Evolutionary conservation across 495 filamentous ascomycete species (phyloP).

Genomic region (Penicillium mononematosum): DNA sequence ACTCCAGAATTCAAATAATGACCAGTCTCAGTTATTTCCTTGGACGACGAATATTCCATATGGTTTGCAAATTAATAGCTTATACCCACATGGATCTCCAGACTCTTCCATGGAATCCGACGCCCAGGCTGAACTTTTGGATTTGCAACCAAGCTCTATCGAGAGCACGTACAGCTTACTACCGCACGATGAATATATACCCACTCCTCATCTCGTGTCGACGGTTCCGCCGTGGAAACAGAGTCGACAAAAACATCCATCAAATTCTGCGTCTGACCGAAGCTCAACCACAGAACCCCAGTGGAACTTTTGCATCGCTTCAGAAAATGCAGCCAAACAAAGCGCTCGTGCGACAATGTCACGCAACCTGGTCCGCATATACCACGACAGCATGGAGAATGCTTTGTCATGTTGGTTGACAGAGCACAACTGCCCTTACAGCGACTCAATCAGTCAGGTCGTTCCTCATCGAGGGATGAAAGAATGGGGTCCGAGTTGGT

Average conservation of each 20-base stretch:
- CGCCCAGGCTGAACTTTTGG: background rate
- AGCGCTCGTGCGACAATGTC: conserved; percentile 34
- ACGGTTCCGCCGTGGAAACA: background rate
- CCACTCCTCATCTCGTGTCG: background rate
- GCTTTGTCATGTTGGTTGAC: conserved; percentile 49
- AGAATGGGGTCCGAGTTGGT: conserved; percentile 44
- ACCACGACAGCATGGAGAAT: conserved; percentile 50
- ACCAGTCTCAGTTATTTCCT: background rate
- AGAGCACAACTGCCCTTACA: conserved; percentile 48
- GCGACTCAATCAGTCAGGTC: conserved; percentile 10
- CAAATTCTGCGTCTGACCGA: background rate
- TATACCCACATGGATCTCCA: background rate
- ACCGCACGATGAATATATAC: background rate
- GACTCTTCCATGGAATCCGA: background rate
- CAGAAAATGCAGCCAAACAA: conserved; percentile 21
- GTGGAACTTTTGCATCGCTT: conserved; percentile 11
- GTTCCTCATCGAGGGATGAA: conserved; percentile 10
- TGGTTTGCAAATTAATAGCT: background rate
- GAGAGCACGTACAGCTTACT: background rate
- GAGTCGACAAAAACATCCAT: background rate
- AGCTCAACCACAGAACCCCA: background rate
- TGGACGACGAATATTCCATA: background rate
- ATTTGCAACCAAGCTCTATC: background rate
- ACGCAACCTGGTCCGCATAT: conserved; percentile 41
- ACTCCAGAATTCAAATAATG: background rate